Conservation (phyloP, 2,329 filamentous ascomycete genomes). For the Venturia effusa region DNA sequence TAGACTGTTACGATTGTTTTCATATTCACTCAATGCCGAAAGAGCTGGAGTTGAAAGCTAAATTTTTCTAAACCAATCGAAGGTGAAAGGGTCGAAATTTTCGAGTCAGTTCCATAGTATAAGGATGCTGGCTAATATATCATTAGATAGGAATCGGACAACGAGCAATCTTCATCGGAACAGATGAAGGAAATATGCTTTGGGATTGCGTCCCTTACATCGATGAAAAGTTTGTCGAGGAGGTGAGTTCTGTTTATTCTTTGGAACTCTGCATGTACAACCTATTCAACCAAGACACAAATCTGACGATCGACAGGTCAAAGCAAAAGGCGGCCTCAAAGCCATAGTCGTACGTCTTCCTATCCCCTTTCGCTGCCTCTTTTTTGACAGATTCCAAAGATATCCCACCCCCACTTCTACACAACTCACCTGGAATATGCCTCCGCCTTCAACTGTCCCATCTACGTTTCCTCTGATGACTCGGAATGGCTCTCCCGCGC, state of each 20-base stretch:
- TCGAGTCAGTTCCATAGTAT: too few species aligned
- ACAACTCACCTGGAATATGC: conserved; percentile 68
- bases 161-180: conserved; percentile 57
- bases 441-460: conserved; percentile 52
- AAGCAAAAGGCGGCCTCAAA: conserved; percentile 50
- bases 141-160: conserved; percentile 62
- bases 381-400: too few species aligned
- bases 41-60: too few species aligned
- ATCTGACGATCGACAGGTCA: conserved; percentile 31
- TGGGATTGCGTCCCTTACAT: conserved; percentile 70
- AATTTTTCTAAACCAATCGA: too few species aligned
- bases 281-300: neutral
- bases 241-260: conserved; percentile 10
- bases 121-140: too few species aligned
- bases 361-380: neutral
- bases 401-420: conserved; percentile 76
- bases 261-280: conserved; percentile 18
- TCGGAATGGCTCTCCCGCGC: conserved; percentile 47
- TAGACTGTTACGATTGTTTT: too few species aligned
- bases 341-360: conserved; percentile 45
- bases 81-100: too few species aligned
- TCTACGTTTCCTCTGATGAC: conserved; percentile 60
- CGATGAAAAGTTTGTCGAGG: conserved; percentile 48
- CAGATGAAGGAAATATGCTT: conserved; percentile 57
- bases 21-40: too few species aligned